Evolutionary conservation across 805 yeast species (phyloP).

Genomic region (Cyberlindnera misumaiensis): DNA sequence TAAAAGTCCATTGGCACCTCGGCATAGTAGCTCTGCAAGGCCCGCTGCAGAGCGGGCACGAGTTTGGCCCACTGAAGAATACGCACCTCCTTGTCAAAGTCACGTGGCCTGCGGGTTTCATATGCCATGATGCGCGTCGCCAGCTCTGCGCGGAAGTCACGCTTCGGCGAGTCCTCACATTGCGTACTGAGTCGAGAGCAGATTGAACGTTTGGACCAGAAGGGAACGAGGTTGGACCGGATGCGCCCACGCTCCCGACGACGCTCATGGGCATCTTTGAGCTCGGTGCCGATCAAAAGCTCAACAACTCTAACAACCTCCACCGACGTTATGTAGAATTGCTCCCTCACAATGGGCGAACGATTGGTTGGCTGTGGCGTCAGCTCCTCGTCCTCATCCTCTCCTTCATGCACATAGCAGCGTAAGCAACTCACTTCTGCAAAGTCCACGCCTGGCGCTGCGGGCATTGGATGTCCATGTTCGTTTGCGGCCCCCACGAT

Average conservation of each 20-base stretch:
- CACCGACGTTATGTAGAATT: slow-evolving; percentile 52
- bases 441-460: slow-evolving; percentile 37
- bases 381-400: slow-evolving; percentile 24
- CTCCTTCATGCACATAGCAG: slow-evolving; percentile 33
- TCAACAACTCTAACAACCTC: slow-evolving; percentile 64
- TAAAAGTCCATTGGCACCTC: slow-evolving; percentile 37
- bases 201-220: slow-evolving; percentile 57
- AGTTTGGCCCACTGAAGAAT: slow-evolving; percentile 55
- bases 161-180: slow-evolving; percentile 11
- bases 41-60: slow-evolving; percentile 54
- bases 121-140: slow-evolving; percentile 63
- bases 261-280: slow-evolving; percentile 40
- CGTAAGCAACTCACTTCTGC: slow-evolving; percentile 57
- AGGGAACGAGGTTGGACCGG: slow-evolving; percentile 58
- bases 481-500: slow-evolving; percentile 47
- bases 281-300: slow-evolving; percentile 45
- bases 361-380: slow-evolving; percentile 29
- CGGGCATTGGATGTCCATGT: slow-evolving; percentile 31
- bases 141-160: slow-evolving; percentile 41
- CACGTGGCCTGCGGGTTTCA: slow-evolving; percentile 56
- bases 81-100: slow-evolving; percentile 62
- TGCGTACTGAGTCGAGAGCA: slow-evolving; percentile 29
- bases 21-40: slow-evolving; percentile 58
- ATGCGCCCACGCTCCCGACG: slow-evolving; percentile 62
- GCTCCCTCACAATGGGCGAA: slow-evolving; percentile 7